Evolutionary conservation across 805 yeast genomes (phyloP).

Genomic region (Grigorovia yakushimaensis): DNA sequence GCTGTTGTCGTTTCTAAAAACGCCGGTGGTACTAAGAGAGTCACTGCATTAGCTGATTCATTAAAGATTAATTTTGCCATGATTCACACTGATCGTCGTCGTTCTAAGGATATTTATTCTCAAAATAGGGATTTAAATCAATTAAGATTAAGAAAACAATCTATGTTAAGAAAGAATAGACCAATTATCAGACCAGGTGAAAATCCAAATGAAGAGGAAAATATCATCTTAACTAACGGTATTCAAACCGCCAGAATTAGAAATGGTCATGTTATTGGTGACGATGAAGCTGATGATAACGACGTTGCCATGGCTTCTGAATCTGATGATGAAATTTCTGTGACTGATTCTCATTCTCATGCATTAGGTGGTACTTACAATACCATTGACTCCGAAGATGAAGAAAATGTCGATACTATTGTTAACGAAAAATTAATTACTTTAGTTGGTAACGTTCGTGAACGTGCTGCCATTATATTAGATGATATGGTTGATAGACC

Average conservation of each 20-base stretch:
- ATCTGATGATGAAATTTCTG: constrained; percentile 20
- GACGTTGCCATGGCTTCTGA: constrained; percentile 25
- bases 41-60: constrained; percentile 95
- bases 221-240: constrained; percentile 62
- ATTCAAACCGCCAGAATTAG: constrained; percentile 94
- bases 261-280: constrained; percentile 94
- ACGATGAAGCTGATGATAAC: constrained; percentile 41
- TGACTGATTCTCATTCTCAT: constrained; percentile 33
- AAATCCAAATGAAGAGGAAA: constrained; percentile 49
- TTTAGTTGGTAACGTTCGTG: constrained; percentile 89
- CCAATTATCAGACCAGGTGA: constrained; percentile 35
- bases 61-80: constrained; percentile 93
- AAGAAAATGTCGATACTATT: constrained; percentile 40
- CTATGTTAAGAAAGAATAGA: constrained; percentile 37
- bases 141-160: constrained; percentile 37
- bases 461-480: constrained; percentile 82
- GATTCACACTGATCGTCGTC: constrained; percentile 97
- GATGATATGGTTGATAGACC: constrained; percentile 98
- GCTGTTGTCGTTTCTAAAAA: constrained; percentile 98
- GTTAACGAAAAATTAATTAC: constrained; percentile 78
- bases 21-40: constrained; percentile 98
- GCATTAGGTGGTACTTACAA: constrained; percentile 78
- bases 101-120: constrained; percentile 56
- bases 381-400: constrained; percentile 72
- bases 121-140: constrained; percentile 31